Evolutionary conservation across 345 rosid species (phyloP), one percentile per base, ranked within the genome.

Genomic region (Nasturtium officinale): DNA sequence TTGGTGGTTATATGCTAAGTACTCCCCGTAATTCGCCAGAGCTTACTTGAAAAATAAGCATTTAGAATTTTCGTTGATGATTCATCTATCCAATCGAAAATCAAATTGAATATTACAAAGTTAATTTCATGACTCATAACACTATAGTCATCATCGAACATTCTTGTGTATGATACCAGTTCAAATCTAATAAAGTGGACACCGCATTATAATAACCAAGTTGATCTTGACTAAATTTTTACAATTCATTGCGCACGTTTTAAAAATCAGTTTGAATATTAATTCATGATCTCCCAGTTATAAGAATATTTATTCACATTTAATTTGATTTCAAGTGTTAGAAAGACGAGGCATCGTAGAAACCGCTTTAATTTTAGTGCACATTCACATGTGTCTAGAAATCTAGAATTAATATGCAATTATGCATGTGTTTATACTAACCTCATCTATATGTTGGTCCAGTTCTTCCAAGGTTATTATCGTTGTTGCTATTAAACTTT

Each of bases 21-120:
- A 23, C 52, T 13, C 50, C 3, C 15, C 38, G 25, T 43, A 54
- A 38, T 72, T 43, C 33, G 8, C 13, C 4, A 30, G 28, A 54
- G 13, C 30, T 65, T 56, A 33, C 32, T 33, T 55, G 66, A 7
- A 35, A 65, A 50, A 35, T 37, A 57, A 71, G 56, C 52, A 11
- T 32, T 54, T 43, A n/a, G 46, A 43, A 56, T 11, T 20, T 17
- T 56, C 55, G 30, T 56, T 17, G 9, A 53, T 35, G 40, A 9
- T 52, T 52, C 45, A 18, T 29, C 15, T 42, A 46, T 25, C 33
- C 38, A 28, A 37, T 10, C 29, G 15, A 21, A 45, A 64, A 64
- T 23, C 6, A 17, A 23, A 30, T 12, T 8, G 7, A 33, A 11
- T 18, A 40, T 2, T 29, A 53, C 25, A 30, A 26, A 3, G 51